Conservation (phyloP, 2,329 filamentous ascomycete genomes). For the Paracorniculantispora psalliotae region DNA sequence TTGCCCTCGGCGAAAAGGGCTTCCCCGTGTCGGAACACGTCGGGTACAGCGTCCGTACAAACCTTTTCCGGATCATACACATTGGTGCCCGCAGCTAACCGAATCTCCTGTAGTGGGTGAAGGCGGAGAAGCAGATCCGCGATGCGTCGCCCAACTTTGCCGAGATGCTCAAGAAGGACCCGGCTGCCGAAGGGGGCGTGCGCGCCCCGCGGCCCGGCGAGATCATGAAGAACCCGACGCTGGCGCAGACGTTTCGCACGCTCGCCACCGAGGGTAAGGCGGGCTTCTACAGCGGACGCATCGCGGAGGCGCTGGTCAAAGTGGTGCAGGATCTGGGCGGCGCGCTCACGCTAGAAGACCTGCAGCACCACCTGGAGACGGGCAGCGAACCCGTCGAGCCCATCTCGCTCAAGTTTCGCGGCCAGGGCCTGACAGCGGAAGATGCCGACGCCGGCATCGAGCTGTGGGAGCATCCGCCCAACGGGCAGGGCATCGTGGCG, state of each 20-base stretch:
- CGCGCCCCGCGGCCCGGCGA: constrained; percentile 76
- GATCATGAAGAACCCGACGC: constrained; percentile 77
- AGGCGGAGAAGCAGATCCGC: constrained; percentile 58
- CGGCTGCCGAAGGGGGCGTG: constrained; percentile 60
- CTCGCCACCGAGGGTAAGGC: constrained; percentile 77
- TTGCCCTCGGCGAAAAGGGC: constrained; percentile 79
- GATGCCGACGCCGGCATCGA: constrained; percentile 49
- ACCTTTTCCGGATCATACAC: accelerated
- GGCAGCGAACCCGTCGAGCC: constrained; percentile 77
- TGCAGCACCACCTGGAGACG: constrained; percentile 64
- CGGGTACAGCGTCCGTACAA: constrained; percentile 55
- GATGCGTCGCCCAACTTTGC: constrained; percentile 76
- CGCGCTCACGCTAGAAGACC: constrained; percentile 71
- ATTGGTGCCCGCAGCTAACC: neutral
- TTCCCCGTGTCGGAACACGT: constrained; percentile 84
- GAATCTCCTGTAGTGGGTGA: constrained; percentile 62
- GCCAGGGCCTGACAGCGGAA: constrained; percentile 45
- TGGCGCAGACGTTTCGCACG: constrained; percentile 75
- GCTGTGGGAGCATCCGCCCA: constrained; percentile 95
- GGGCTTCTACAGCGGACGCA: constrained; percentile 83
- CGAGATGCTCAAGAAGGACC: constrained; percentile 82
- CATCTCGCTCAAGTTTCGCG: constrained; percentile 74
- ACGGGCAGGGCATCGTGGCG: constrained; percentile 92
- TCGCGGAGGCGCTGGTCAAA: constrained; percentile 76
- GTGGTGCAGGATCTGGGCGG: constrained; percentile 74